Conservation (phyloP, 2,329 filamentous ascomycete genomes). For the Nemania diffusa region DNA sequence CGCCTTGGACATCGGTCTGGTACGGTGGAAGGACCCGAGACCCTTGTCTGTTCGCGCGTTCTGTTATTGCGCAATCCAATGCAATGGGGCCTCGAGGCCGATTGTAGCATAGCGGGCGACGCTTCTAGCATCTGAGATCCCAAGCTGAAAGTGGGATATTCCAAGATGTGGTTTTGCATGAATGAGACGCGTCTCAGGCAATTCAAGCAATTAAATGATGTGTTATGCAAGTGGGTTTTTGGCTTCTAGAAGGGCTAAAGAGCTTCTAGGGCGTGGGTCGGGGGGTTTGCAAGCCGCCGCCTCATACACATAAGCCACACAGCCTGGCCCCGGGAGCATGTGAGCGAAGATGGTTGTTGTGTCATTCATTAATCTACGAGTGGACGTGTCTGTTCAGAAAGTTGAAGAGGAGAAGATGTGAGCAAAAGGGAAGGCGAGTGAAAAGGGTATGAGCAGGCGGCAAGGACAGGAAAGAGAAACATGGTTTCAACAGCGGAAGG, state of each 20-base stretch:
- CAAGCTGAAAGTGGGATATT: conserved; percentile 42
- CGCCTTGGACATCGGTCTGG: conserved; percentile 21
- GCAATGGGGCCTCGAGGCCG: conserved; percentile 46
- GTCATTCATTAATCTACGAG: not conserved
- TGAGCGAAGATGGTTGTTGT: not conserved
- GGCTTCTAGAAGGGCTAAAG: conserved; percentile 37
- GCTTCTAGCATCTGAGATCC: conserved; percentile 22
- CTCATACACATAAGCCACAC: conserved; percentile 38
- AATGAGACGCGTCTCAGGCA: conserved; percentile 57
- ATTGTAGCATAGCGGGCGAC: conserved; percentile 38
- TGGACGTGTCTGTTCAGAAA: not conserved
- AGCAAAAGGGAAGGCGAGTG: not conserved
- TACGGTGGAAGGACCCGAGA: conserved; percentile 37
- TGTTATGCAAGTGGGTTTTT: conserved; percentile 52
- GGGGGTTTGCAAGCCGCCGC: conserved; percentile 27
- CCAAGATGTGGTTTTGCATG: conserved; percentile 54
- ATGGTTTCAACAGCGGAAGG: not conserved
- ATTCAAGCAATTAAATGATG: conserved; percentile 60
- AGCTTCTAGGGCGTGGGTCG: conserved; percentile 33
- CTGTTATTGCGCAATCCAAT: conserved; percentile 55
- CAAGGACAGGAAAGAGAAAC: not conserved
- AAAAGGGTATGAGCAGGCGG: not conserved
- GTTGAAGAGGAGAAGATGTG: not conserved
- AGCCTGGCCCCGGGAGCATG: conserved; percentile 18
- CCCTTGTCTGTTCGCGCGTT: conserved; percentile 37